These are phyloP conservation scores for Amanita rubescens DNA, from an alignment of 768 basidiomycete genomes.

Conservation along the genomic window DNA sequence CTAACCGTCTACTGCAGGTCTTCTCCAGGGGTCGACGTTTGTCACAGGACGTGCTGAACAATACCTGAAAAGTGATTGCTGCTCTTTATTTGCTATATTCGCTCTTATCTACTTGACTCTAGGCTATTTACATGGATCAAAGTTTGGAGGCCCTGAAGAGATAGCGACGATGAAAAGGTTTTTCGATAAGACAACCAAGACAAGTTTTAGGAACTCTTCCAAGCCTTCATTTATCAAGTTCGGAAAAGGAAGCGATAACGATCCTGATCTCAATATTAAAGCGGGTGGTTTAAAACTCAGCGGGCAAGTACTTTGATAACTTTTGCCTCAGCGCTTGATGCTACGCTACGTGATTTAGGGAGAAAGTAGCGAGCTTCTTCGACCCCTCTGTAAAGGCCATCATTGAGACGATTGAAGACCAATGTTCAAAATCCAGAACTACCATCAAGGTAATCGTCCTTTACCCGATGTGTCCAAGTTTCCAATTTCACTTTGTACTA, in stretches of 20 bases:
- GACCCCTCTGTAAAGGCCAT: conserved; percentile 2
- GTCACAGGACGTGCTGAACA: neutral
- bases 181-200: conserved; percentile 43
- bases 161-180: conserved; percentile 25
- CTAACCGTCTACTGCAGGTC: conserved; percentile 21
- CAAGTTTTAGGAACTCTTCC: conserved; percentile 23
- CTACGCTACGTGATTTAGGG: conserved; percentile 5
- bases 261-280: conserved; percentile 30
- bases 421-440: neutral
- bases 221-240: conserved; percentile 42
- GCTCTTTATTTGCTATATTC: neutral
- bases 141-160: conserved; percentile 24
- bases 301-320: neutral
- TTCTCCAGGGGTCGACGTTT: neutral
- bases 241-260: conserved; percentile 34
- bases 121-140: neutral
- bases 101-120: neutral
- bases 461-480: neutral
- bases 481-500: conserved; percentile 8
- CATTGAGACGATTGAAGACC: neutral
- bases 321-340: conserved; percentile 18
- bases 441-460: conserved; percentile 8
- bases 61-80: neutral
- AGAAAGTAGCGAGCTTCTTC: conserved; percentile 9
- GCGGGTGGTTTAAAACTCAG: conserved; percentile 26